Conservation (phyloP, 2,329 filamentous ascomycete genomes). For the Diaporthe sp. region DNA sequence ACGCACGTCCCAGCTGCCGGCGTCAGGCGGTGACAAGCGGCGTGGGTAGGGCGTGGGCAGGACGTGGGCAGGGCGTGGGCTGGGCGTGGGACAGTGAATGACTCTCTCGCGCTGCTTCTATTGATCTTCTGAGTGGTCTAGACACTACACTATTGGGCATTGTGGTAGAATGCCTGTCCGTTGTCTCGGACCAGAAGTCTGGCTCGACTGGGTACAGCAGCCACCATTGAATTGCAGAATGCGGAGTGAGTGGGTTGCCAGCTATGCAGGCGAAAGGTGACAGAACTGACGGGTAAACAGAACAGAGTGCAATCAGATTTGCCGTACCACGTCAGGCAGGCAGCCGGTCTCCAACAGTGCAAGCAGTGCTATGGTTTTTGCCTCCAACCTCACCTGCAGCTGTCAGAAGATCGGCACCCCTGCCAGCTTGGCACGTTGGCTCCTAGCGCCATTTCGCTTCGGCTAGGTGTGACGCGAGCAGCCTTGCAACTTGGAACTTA, state of each 20-base stretch:
- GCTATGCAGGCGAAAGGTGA: slow-evolving; percentile 10
- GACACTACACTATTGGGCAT: background rate
- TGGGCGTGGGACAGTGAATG: slow-evolving; percentile 4
- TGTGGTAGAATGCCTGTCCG: background rate
- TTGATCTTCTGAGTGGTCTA: background rate
- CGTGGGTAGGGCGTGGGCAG: background rate
- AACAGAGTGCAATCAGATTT: background rate
- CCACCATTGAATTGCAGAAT: slow-evolving; percentile 2
- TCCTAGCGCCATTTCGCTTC: slow-evolving; percentile 28
- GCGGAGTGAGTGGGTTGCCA: slow-evolving; percentile 1
- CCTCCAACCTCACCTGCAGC: slow-evolving; percentile 27
- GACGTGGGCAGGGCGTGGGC: background rate
- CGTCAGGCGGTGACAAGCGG: slow-evolving; percentile 7
- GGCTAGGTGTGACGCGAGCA: slow-evolving; percentile 25
- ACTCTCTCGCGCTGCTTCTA: slow-evolving; percentile 2
- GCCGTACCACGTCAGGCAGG: background rate
- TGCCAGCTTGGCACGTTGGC: slow-evolving; percentile 6
- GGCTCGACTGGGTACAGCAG: background rate
- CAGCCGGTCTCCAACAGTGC: background rate
- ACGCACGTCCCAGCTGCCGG: slow-evolving; percentile 17
- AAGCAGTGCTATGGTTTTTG: slow-evolving; percentile 12
- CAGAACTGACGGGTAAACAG: background rate
- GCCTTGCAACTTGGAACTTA: background rate
- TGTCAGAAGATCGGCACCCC: slow-evolving; percentile 30
- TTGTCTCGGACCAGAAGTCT: background rate